These are phyloP conservation scores for Kluyveromyces lactis DNA, from an alignment of 805 yeast genomes.

Conservation along the genomic window DNA sequence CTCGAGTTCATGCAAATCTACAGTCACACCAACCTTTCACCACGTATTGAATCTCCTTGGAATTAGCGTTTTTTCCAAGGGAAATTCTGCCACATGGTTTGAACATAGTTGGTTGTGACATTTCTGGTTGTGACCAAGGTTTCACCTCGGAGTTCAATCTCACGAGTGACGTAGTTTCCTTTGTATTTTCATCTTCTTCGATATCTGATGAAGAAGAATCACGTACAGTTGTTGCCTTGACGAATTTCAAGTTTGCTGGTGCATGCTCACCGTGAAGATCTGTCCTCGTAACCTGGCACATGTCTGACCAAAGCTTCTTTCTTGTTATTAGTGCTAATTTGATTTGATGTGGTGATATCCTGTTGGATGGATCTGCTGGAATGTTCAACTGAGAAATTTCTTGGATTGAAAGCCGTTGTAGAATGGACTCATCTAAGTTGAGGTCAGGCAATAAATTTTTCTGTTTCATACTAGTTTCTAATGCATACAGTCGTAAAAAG, in stretches of 20 bases:
- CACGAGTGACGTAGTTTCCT: constrained; percentile 15
- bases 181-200: not conserved
- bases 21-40: constrained; percentile 30
- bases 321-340: constrained; percentile 25
- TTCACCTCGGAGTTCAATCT: constrained; percentile 20
- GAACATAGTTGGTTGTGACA: constrained; percentile 12
- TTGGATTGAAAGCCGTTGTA: constrained; percentile 13
- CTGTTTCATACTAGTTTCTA: constrained; percentile 19
- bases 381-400: constrained; percentile 18
- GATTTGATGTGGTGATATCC: constrained; percentile 16
- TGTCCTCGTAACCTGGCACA: constrained; percentile 18
- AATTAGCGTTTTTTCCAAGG: constrained; percentile 10
- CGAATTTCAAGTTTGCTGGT: constrained; percentile 20
- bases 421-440: constrained; percentile 23
- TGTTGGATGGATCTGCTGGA: constrained; percentile 7
- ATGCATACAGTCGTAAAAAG: constrained; percentile 23
- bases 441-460: constrained; percentile 23
- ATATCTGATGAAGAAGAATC: not conserved
- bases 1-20: constrained; percentile 12
- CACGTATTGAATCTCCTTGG: constrained; percentile 23
- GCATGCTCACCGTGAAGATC: constrained; percentile 25
- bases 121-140: constrained; percentile 18
- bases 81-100: constrained; percentile 25
- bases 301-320: constrained; percentile 26
- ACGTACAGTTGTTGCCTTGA: not conserved